phyloP scores from a whole-genome alignment of 1,284 basidiomycete species.

The Moesziomyces parantarcticus region DNA sequence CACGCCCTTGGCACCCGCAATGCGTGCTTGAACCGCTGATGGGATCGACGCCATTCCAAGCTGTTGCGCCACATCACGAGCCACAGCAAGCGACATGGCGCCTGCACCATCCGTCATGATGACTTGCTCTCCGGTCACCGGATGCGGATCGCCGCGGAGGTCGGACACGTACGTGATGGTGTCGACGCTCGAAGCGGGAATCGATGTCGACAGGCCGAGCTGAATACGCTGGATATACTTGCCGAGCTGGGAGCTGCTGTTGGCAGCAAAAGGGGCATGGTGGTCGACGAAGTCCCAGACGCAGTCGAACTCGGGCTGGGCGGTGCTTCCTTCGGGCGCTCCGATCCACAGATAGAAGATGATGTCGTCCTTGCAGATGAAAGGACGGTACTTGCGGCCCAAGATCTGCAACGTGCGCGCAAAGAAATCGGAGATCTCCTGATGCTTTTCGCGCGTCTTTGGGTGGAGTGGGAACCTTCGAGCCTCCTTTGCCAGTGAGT shows the following conservation, averaged over 20 bases:
- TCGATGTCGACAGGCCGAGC: slow-evolving; percentile 57
- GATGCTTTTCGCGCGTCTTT: slow-evolving; percentile 22
- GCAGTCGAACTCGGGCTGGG: slow-evolving; percentile 14
- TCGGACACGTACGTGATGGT: slow-evolving; percentile 22
- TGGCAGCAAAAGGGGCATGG: slow-evolving; percentile 38
- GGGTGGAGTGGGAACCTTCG: slow-evolving; percentile 7
- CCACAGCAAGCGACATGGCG: slow-evolving; percentile 18
- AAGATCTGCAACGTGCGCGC: slow-evolving; percentile 23
- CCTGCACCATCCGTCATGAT: slow-evolving; percentile 46
- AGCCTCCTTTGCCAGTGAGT: slow-evolving; percentile 20
- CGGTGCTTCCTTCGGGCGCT: slow-evolving; percentile 1
- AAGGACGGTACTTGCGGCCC: slow-evolving; percentile 43
- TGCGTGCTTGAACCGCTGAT: slow-evolving; percentile 56
- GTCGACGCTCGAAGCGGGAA: slow-evolving; percentile 19
- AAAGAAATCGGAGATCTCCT: slow-evolving; percentile 33
- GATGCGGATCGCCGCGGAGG: slow-evolving; percentile 19
- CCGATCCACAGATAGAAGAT: slow-evolving; percentile 48
- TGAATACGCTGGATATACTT: slow-evolving; percentile 59
- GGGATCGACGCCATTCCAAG: slow-evolving; percentile 17
- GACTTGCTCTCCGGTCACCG: slow-evolving; percentile 2
- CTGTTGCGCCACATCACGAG: slow-evolving; percentile 19
- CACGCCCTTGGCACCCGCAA: slow-evolving; percentile 60
- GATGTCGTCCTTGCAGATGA: slow-evolving; percentile 58
- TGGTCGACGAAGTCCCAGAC: slow-evolving; percentile 42
- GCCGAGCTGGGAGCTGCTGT: slow-evolving; percentile 39